Evolutionary conservation across 2,329 filamentous ascomycete genomes (phyloP).

Genomic region (Curvularia verruculosa): DNA sequence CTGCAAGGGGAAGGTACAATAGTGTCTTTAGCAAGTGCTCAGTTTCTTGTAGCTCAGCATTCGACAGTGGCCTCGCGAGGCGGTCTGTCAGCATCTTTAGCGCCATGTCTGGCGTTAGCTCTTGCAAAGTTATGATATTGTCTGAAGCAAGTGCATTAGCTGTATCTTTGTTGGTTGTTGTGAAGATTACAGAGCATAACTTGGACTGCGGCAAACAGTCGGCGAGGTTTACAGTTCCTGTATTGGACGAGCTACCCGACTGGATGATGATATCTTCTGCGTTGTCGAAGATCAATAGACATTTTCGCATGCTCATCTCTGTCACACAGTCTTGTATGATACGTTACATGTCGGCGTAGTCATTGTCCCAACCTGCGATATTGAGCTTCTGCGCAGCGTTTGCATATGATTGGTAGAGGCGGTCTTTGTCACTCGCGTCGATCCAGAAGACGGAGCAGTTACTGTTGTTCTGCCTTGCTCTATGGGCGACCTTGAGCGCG

Average conservation of each 20-base stretch:
- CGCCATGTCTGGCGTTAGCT: conserved; percentile 13
- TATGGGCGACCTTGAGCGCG: conserved; percentile 45
- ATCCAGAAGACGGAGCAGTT: conserved; percentile 46
- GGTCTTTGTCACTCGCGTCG: not conserved
- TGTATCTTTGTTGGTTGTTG: conserved; percentile 11
- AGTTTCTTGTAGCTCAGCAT: conserved; percentile 13
- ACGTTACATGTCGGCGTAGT: conserved; percentile 2
- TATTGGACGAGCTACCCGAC: conserved; percentile 12
- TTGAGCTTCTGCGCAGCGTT: not conserved
- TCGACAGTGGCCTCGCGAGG: conserved; percentile 3
- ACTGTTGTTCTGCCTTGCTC: conserved; percentile 29
- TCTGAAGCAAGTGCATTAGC: conserved; percentile 13
- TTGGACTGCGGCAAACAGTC: not conserved
- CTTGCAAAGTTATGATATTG: conserved; percentile 16
- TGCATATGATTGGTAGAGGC: not conserved
- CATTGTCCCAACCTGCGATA: conserved; percentile 1
- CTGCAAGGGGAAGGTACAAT: conserved; percentile 10
- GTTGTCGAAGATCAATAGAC: conserved; percentile 22
- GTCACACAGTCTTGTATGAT: conserved; percentile 17
- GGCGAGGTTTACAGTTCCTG: not conserved
- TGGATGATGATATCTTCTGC: conserved; percentile 30
- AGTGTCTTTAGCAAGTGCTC: conserved; percentile 13
- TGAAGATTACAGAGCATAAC: conserved; percentile 2
- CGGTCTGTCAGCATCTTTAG: not conserved
- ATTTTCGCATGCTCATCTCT: conserved; percentile 4